These are phyloP conservation scores for Fusarium caatingaense DNA, from an alignment of 2,329 filamentous ascomycete species.

Conservation along the genomic window DNA sequence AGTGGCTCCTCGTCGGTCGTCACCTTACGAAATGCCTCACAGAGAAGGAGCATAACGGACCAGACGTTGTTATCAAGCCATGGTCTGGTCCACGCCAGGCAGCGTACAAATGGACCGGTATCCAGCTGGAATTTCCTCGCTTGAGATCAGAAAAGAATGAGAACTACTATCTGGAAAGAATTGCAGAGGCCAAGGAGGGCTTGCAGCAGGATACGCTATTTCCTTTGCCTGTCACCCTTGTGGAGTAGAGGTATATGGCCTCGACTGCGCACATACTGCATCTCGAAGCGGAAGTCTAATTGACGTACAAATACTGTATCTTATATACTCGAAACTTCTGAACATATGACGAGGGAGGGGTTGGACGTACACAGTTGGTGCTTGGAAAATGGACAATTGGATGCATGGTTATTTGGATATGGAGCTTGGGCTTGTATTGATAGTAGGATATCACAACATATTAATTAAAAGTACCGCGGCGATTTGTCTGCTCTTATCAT, in stretches of 20 bases:
- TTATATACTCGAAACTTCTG: neutral
- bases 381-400: neutral
- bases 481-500: neutral
- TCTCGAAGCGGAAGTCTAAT: neutral
- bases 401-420: neutral
- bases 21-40: slow-evolving; percentile 20
- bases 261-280: neutral
- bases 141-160: neutral
- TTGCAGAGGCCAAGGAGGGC: neutral
- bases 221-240: slow-evolving; percentile 25
- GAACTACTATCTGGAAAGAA: slow-evolving; percentile 10
- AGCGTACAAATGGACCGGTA: slow-evolving; percentile 11
- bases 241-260: neutral
- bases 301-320: neutral
- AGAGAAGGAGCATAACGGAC: neutral
- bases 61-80: neutral
- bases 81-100: slow-evolving; percentile 38
- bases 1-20: slow-evolving; percentile 38
- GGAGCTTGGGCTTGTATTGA: neutral
- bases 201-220: neutral
- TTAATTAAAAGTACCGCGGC: neutral
- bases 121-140: neutral
- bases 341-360: neutral
- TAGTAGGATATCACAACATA: neutral
- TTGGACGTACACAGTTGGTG: neutral